Conservation (phyloP, 371 early-diverging fungal species). For the Actinomortierella ambigua region DNA sequence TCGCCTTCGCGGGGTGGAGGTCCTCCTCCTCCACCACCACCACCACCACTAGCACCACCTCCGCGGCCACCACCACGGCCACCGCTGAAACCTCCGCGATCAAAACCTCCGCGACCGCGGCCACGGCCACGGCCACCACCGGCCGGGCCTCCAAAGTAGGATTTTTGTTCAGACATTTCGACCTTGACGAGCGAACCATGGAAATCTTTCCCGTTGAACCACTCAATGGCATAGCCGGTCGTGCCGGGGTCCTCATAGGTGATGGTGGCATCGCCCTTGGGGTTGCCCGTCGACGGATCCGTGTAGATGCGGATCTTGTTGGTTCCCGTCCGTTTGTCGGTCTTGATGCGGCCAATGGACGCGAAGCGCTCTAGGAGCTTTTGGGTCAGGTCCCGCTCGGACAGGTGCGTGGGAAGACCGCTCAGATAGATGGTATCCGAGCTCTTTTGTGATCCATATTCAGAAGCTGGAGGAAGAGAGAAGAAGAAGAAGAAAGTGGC, state of each 20-base stretch:
- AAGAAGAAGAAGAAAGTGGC: background rate
- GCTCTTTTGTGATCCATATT: conserved; percentile 44
- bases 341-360: conserved; percentile 75
- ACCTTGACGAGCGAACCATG: conserved; percentile 60
- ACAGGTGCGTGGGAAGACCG: conserved; percentile 56
- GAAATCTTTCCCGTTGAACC: conserved; percentile 66
- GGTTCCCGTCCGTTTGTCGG: conserved; percentile 62
- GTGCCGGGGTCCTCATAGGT: conserved; percentile 76
- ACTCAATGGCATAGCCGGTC: conserved; percentile 71
- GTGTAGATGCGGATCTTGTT: conserved; percentile 75
- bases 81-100: conserved; percentile 49
- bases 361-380: conserved; percentile 66
- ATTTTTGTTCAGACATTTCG: conserved; percentile 66
- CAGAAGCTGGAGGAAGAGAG: too few species aligned
- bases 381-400: conserved; percentile 53
- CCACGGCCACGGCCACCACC: conserved; percentile 39
- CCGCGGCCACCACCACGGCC: conserved; percentile 47
- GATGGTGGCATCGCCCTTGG: conserved; percentile 80
- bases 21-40: conserved; percentile 45
- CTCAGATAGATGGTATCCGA: conserved; percentile 74
- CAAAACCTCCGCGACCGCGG: conserved; percentile 26
- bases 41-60: conserved; percentile 34
- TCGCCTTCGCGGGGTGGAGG: conserved; percentile 68
- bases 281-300: conserved; percentile 61
- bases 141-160: conserved; percentile 24